These are phyloP conservation scores for Glonium stellatum DNA, from an alignment of 495 filamentous ascomycete species.

Conservation along the genomic window DNA sequence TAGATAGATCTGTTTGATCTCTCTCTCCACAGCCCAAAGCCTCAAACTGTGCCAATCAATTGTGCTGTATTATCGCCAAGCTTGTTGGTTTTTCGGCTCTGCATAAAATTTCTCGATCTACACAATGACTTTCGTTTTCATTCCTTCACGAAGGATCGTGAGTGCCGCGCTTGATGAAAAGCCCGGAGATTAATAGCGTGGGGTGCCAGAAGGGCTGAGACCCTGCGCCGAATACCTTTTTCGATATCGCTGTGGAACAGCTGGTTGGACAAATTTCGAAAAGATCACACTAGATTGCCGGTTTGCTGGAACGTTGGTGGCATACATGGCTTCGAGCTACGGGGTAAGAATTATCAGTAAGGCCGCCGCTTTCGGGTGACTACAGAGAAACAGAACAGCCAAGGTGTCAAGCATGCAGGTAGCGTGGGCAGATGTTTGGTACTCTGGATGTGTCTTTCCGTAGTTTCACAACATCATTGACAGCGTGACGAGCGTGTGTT, in stretches of 20 bases:
- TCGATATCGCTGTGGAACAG: background rate
- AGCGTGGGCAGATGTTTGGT: background rate
- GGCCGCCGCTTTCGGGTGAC: background rate
- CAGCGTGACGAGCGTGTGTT: background rate
- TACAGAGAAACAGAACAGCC: background rate
- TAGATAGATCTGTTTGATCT: background rate
- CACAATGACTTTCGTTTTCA: background rate
- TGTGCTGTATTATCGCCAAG: background rate
- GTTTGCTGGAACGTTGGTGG: slow-evolving; percentile 2
- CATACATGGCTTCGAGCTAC: background rate
- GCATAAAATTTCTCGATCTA: background rate
- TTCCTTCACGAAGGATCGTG: background rate
- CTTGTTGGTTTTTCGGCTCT: background rate
- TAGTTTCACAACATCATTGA: slow-evolving; percentile 2
- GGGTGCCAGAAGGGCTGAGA: slow-evolving; percentile 3
- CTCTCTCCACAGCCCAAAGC: background rate
- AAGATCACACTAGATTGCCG: background rate
- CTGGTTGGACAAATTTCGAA: background rate
- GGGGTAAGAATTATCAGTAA: background rate
- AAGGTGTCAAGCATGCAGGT: background rate
- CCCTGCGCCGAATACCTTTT: background rate
- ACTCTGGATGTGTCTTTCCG: background rate
- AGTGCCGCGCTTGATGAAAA: background rate
- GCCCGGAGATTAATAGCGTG: slow-evolving; percentile 4
- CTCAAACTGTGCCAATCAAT: background rate